A percentile compares a stretch with the other conserved stretches of the same genome.
phyloP scores from a whole-genome alignment of 2,329 filamentous ascomycete species.

The Fusarium sp. region DNA sequence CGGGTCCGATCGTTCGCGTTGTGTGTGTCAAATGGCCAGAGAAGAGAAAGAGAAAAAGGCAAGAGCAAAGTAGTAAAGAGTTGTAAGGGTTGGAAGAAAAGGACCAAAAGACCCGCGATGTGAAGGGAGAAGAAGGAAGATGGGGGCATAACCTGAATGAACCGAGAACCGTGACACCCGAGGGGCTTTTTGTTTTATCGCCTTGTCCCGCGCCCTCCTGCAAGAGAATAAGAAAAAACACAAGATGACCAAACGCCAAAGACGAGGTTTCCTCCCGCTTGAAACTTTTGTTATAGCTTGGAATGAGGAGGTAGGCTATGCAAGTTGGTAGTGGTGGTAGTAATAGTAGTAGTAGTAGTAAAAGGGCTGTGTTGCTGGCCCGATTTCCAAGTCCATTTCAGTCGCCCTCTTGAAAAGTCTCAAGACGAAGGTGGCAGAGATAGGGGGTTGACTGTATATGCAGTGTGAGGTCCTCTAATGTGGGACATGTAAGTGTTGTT shows the following conservation, averaged over 20 bases:
- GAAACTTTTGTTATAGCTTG: slow-evolving; percentile 33
- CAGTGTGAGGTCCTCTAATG: neutral
- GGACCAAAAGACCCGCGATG: slow-evolving; percentile 2
- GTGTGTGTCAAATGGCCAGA: neutral
- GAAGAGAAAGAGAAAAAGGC: neutral
- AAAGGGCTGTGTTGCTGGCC: neutral
- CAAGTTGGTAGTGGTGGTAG: neutral
- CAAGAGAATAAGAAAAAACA: slow-evolving; percentile 12
- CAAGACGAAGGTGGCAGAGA: neutral
- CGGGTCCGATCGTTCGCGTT: slow-evolving; percentile 10
- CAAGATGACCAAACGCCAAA: slow-evolving; percentile 28
- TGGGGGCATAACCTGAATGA: slow-evolving; percentile 2
- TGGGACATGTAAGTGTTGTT: neutral
- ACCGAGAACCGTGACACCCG: slow-evolving; percentile 9
- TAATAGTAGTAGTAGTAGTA: neutral
- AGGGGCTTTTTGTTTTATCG: slow-evolving; percentile 16
- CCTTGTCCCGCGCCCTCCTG: slow-evolving; percentile 14
- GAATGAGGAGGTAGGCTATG: slow-evolving; percentile 17
- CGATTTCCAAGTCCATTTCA: neutral
- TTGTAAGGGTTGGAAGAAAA: slow-evolving; percentile 8
- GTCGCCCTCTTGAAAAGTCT: neutral
- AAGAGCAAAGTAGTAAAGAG: neutral
- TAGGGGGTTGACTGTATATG: neutral
- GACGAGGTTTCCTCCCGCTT: slow-evolving; percentile 30
- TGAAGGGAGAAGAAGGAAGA: neutral